Evolutionary conservation across 139 green algal genomes (phyloP).

Genomic region (Nannochloris sp.): DNA sequence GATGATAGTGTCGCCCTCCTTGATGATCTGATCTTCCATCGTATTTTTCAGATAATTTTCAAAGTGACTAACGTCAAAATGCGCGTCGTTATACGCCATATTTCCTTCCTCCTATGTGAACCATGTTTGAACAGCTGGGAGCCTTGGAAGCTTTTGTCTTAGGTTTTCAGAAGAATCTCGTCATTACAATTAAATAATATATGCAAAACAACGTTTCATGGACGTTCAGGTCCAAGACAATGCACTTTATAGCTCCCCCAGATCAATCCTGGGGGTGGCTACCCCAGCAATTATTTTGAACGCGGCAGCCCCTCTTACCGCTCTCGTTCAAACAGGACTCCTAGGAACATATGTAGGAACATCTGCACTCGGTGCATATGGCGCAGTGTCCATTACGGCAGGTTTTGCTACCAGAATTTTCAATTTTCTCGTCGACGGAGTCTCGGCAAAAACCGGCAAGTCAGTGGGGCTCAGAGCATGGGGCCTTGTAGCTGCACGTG

Average conservation of each 20-base stretch:
- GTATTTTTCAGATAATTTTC: neutral
- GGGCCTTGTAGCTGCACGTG: conserved; percentile 22
- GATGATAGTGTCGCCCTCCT: conserved; percentile 52
- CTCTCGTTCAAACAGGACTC: conserved; percentile 48
- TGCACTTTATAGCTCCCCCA: neutral
- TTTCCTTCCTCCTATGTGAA: too few species aligned
- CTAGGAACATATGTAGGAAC: conserved; percentile 32
- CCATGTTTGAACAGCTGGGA: too few species aligned
- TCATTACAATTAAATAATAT: too few species aligned
- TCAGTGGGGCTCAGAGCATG: conserved; percentile 33
- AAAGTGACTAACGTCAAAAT: too few species aligned
- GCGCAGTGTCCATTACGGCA: conserved; percentile 26
- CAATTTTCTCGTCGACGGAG: conserved; percentile 59
- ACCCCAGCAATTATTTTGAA: conserved; percentile 22
- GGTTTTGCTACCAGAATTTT: conserved; percentile 41
- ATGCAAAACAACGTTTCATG: too few species aligned
- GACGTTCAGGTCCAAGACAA: neutral
- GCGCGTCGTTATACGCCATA: too few species aligned
- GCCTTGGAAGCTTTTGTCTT: too few species aligned
- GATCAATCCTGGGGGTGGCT: conserved; percentile 9
- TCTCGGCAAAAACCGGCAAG: conserved; percentile 47
- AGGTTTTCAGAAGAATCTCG: too few species aligned
- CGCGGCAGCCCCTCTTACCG: conserved; percentile 36
- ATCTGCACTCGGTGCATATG: conserved; percentile 27
- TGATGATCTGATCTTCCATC: neutral